These are phyloP conservation scores for Paracoccidioides lutzii DNA, from an alignment of 2,329 filamentous ascomycete genomes.

Conservation along the genomic window DNA sequence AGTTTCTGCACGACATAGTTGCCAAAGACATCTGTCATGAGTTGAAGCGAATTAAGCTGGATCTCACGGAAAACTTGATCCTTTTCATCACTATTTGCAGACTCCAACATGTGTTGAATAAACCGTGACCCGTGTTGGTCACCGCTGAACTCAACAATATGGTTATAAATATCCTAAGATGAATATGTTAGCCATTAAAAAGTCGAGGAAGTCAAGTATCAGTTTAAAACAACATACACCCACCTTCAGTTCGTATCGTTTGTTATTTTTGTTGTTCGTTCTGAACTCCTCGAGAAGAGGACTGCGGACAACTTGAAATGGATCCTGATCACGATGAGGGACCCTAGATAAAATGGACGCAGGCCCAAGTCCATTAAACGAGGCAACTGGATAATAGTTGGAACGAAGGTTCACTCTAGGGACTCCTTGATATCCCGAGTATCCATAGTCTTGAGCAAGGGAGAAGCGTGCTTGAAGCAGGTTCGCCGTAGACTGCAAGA, in stretches of 20 bases:
- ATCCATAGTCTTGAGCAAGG: slow-evolving; percentile 19
- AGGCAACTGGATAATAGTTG: slow-evolving; percentile 25
- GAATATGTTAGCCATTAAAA: neutral
- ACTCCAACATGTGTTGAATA: slow-evolving; percentile 84
- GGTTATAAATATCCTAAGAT: slow-evolving; percentile 60
- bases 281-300: slow-evolving; percentile 68
- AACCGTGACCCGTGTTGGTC: slow-evolving; percentile 94
- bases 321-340: slow-evolving; percentile 44
- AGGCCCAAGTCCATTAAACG: slow-evolving; percentile 19
- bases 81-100: slow-evolving; percentile 91
- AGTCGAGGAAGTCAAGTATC: neutral
- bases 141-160: slow-evolving; percentile 88
- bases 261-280: slow-evolving; percentile 52
- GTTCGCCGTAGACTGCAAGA: slow-evolving; percentile 16
- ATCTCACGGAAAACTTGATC: slow-evolving; percentile 83
- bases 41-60: slow-evolving; percentile 64
- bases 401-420: slow-evolving; percentile 23
- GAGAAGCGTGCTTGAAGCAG: slow-evolving; percentile 20
- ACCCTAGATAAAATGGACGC: slow-evolving; percentile 26
- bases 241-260: slow-evolving; percentile 67
- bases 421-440: slow-evolving; percentile 20
- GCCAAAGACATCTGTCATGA: slow-evolving; percentile 95
- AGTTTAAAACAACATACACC: neutral
- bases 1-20: slow-evolving; percentile 98
- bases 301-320: slow-evolving; percentile 53